Conservation (phyloP, 2,329 filamentous ascomycete genomes). For the Aspergillus felis region DNA sequence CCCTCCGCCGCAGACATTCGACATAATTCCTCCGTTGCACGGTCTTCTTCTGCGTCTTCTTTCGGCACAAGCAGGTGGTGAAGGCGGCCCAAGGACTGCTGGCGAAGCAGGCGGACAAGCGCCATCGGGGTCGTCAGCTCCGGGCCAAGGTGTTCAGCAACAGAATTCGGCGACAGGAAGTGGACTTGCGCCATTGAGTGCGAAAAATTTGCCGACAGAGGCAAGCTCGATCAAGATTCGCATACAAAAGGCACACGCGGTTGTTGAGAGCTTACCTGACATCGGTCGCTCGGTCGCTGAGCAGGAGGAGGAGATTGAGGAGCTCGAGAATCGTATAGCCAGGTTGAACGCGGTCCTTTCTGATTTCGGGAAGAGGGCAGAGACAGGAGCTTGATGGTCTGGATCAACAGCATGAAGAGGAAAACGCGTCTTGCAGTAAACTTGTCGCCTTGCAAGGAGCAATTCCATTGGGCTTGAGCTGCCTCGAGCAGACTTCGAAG, state of each 20-base stretch:
- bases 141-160: slow-evolving; percentile 16
- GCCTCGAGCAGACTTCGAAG: neutral
- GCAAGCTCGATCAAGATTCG: slow-evolving; percentile 78
- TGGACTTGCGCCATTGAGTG: slow-evolving; percentile 49
- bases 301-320: slow-evolving; percentile 42
- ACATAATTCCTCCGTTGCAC: slow-evolving; percentile 78
- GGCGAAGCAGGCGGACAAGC: slow-evolving; percentile 23
- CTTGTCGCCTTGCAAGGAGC: neutral
- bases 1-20: slow-evolving; percentile 77
- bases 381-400: neutral
- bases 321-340: slow-evolving; percentile 38
- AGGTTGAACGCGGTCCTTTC: slow-evolving; percentile 38
- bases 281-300: slow-evolving; percentile 42
- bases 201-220: slow-evolving; percentile 75
- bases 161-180: slow-evolving; percentile 25
- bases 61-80: slow-evolving; percentile 41
- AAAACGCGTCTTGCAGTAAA: neutral
- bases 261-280: slow-evolving; percentile 42
- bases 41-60: slow-evolving; percentile 72
- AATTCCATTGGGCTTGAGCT: neutral
- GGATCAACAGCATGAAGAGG: neutral
- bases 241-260: slow-evolving; percentile 68
- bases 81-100: slow-evolving; percentile 21
- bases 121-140: slow-evolving; percentile 11
- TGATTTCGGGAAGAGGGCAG: slow-evolving; percentile 38